Percentiles rank a stretch among this genome's conserved stretches.
Conservation (phyloP, 176 grass and related monocot species). For the Raddia distichophylla region DNA sequence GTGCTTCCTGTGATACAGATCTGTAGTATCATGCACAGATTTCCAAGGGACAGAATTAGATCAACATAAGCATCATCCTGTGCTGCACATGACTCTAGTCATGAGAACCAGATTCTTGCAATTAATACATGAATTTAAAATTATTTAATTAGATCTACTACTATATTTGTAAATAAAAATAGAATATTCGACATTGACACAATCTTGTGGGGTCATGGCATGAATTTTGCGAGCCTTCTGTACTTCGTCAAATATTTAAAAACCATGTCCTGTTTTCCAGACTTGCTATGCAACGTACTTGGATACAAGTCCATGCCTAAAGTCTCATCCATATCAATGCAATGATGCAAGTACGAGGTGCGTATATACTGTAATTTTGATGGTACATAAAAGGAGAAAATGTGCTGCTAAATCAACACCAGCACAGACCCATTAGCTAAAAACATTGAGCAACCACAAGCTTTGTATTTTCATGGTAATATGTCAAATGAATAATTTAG, state of each 20-base stretch:
- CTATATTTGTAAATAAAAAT: constrained; percentile 1
- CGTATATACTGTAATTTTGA: neutral
- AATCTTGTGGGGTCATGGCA: neutral
- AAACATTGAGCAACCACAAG: constrained; percentile 1
- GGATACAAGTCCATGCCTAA: constrained; percentile 11
- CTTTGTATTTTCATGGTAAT: neutral
- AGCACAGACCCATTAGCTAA: neutral
- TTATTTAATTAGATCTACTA: neutral
- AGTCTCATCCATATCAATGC: neutral
- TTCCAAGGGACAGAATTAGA: constrained; percentile 5
- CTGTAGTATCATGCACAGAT: constrained; percentile 45
- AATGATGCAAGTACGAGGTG: neutral
- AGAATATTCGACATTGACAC: neutral
- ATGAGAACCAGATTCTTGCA: neutral
- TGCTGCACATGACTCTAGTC: neutral
- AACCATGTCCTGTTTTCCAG: neutral
- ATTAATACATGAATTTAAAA: constrained; percentile 16
- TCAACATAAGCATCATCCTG: neutral
- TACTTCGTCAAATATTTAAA: constrained; percentile 25
- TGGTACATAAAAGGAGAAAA: neutral
- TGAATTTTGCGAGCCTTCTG: neutral
- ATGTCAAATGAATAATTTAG: neutral
- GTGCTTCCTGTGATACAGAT: constrained; percentile 94
- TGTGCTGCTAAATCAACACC: constrained; percentile 7
- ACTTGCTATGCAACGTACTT: constrained; percentile 16